These are phyloP conservation scores for Tirmania nivea DNA, from an alignment of 495 filamentous ascomycete species.

Conservation along the genomic window DNA sequence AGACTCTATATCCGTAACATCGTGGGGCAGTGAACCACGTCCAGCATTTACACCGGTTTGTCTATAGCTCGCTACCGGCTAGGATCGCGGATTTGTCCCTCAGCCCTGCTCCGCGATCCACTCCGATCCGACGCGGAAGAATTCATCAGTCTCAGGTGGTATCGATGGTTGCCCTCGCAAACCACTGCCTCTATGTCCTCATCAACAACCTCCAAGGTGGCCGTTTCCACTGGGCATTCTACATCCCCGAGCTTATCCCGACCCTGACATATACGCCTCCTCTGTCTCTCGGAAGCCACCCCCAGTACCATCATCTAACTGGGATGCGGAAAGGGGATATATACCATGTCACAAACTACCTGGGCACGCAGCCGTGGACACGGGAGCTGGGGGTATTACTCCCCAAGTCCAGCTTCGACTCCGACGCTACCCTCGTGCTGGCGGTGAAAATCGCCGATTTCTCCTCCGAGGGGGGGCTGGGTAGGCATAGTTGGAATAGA, in stretches of 20 bases:
- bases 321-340: neutral
- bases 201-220: neutral
- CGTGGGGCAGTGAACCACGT: too few relatives aligned
- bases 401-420: neutral
- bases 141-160: too few relatives aligned
- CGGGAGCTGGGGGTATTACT: neutral
- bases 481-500: neutral
- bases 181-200: neutral
- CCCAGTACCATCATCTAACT: neutral
- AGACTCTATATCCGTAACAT: too few relatives aligned
- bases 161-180: neutral
- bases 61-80: too few relatives aligned
- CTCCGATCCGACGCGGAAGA: too few relatives aligned
- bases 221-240: neutral
- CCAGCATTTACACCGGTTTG: too few relatives aligned
- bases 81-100: too few relatives aligned
- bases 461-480: neutral
- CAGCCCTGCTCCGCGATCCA: too few relatives aligned
- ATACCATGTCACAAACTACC: neutral
- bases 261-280: neutral
- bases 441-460: neutral
- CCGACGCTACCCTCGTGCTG: neutral
- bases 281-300: neutral
- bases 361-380: neutral
- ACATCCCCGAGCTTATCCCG: neutral